Evolutionary conservation across 805 yeast genomes (phyloP).

Genomic region (Candida koratica): DNA sequence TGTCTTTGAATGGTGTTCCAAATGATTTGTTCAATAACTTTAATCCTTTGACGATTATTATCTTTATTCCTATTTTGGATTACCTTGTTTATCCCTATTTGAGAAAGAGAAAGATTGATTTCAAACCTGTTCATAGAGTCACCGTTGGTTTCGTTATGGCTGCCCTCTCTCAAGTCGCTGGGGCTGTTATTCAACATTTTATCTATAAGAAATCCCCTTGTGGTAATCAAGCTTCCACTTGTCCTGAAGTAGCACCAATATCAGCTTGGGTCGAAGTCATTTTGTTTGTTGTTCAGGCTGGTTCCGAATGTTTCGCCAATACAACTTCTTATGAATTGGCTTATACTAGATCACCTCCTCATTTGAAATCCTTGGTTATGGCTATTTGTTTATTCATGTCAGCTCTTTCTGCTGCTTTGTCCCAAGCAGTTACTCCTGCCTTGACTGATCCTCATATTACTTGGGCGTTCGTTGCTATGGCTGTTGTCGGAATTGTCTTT

Average conservation of each 20-base stretch:
- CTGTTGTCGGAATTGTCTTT: constrained; percentile 30
- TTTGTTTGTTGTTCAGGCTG: constrained; percentile 27
- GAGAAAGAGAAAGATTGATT: constrained; percentile 37
- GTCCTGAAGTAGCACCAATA: constrained; percentile 20
- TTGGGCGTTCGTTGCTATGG: constrained; percentile 40
- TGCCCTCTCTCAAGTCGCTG: constrained; percentile 45
- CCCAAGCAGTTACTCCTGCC: constrained; percentile 40
- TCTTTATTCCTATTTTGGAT: constrained; percentile 50
- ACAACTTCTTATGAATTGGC: constrained; percentile 54
- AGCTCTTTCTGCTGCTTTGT: constrained; percentile 47
- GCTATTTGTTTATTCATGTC: constrained; percentile 42
- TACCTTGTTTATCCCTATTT: constrained; percentile 44
- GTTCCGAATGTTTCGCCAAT: constrained; percentile 51
- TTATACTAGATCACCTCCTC: constrained; percentile 48
- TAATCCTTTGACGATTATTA: constrained; percentile 52
- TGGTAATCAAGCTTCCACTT: constrained; percentile 42
- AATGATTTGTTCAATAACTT: constrained; percentile 54
- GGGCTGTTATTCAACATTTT: constrained; percentile 47
- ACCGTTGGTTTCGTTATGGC: constrained; percentile 46
- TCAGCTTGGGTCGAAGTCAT: constrained; percentile 15
- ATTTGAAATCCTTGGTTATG: constrained; percentile 49
- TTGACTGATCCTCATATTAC: constrained; percentile 39
- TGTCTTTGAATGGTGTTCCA: constrained; percentile 51
- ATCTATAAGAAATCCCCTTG: constrained; percentile 50
- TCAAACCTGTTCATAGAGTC: constrained; percentile 44